Evolutionary conservation across 108 stramenopile species (phyloP), one percentile per base, ranked within the genome.

Genomic region (Skeletonema costatum): DNA sequence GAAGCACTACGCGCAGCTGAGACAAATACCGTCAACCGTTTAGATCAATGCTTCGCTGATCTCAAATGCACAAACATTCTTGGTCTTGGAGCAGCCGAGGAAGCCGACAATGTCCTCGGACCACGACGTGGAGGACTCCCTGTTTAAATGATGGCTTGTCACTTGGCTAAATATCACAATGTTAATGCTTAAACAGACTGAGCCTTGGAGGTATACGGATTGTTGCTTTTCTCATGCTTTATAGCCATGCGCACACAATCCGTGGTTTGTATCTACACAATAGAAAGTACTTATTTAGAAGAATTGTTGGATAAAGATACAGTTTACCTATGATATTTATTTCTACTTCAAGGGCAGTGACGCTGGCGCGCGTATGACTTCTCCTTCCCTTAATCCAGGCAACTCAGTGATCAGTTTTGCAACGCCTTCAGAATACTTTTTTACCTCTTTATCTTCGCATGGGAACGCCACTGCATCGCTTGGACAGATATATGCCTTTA

Each of bases 1-100:
- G 94, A 96, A 87, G 88, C 83, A 70, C 59, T 98, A 82, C 93
- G 98, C 67, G 89, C 93, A 19, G 97, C 93, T n/a, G 98, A 98
- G 84, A 86, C 85, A 60, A 88, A 82, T 78, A 97, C 96, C 44
- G 93, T 96, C 31, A 85, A 82, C 2, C 93, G 98, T 48, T 84
- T 98, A 35, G 82, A 84, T 32, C 64, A 93, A 77, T 88, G 89
- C 66, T 96, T 90, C 64, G 82, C 85, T 13, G 97, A 98, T 79
- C 85, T 98, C 66, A 96, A 95, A 66, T 96, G 96, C 86, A 81
- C 89, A 61, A 93, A 92, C 72, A 87, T 95, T 67, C 85, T 89
- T 46, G 92, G 92, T 65, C 89, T 93, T 68, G 87, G 85, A 58
- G 70, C 77, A 41, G 80, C 74, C 3, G 51, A 73, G 60, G 82